Evolutionary conservation across 768 basidiomycete genomes (phyloP), one percentile per base, ranked within the genome.

Genomic region (Tubosaeta sp.): DNA sequence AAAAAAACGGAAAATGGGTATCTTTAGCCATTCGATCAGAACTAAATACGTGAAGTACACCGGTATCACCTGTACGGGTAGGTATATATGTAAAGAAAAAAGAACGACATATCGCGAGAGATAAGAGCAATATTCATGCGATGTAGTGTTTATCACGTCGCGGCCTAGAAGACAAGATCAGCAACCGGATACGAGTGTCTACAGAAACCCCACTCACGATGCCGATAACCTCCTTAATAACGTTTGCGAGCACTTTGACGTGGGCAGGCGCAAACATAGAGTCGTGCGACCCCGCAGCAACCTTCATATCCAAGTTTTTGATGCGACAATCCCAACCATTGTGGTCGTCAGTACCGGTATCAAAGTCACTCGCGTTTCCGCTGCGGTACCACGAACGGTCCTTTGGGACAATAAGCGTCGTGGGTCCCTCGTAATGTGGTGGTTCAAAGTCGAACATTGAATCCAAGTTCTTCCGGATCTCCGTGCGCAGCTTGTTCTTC

Each of bases 401-500:
- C 31, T 32, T 32, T 4, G 31, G 31, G 31, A 32, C 31, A 10
- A 32, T 10, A 32, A 32, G 31, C 4, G 31, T 32, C 6, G 31
- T 32, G 11, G 31, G 31, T 32, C 31, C 31, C 31, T 32, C 31
- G 31, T 32, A 32, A 32, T 56, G 52, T 6, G 56, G 61, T 19
- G 66, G 61, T 38, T 67, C 64, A 21, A 61, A 67, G 46, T 65
- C 66, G 48, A 68, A 67, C 66, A 67, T 67, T 5, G 58, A 65
- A 8, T 68, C 66, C 53, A 67, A 40, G 48, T 67, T 67, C 59
- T 67, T 67, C 25, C 64, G 61, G 38, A 67, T 67, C 52, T 67
- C 65, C 14, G 54, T 55, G 36, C 61, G 61, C 41, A 67, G 36
- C 47, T 63, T 67, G 52, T 44, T 61, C 27, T 65, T 65, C 65